These are phyloP conservation scores for Metroxylon sagu DNA, from an alignment of 176 grass and related monocot species.

Conservation along the genomic window DNA sequence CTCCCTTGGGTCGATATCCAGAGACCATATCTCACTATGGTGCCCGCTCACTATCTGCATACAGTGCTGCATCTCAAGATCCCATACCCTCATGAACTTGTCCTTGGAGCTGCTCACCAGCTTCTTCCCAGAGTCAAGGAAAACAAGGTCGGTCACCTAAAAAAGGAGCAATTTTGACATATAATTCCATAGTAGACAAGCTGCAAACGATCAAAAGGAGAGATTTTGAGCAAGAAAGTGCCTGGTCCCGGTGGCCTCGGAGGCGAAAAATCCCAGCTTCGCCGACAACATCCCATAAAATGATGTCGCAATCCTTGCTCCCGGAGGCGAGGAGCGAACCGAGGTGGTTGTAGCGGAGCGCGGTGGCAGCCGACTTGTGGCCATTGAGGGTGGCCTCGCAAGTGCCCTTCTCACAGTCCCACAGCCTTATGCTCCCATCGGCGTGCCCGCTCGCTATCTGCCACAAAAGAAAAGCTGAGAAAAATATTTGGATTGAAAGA, in stretches of 20 bases:
- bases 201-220: background rate
- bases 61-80: slow-evolving; percentile 85
- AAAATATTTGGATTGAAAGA: background rate
- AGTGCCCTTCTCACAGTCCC: slow-evolving; percentile 64
- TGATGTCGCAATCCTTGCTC: slow-evolving; percentile 87
- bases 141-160: slow-evolving; percentile 76
- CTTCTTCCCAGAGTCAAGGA: slow-evolving; percentile 91
- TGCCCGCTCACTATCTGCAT: slow-evolving; percentile 84
- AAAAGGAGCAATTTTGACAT: no score
- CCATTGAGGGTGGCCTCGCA: slow-evolving; percentile 87
- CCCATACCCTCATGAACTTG: slow-evolving; percentile 92
- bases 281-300: slow-evolving; percentile 81
- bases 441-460: slow-evolving; percentile 88
- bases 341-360: slow-evolving; percentile 47
- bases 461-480: slow-evolving; percentile 10
- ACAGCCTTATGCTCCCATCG: slow-evolving; percentile 80
- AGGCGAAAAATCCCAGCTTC: slow-evolving; percentile 78
- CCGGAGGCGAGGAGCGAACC: slow-evolving; percentile 71
- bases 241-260: slow-evolving; percentile 88
- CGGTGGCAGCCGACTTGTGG: slow-evolving; percentile 67
- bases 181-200: background rate
- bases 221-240: background rate
- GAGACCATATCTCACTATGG: slow-evolving; percentile 79
- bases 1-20: slow-evolving; percentile 60
- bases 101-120: slow-evolving; percentile 92